These are phyloP conservation scores for Glarea lozoyensis DNA, from an alignment of 495 filamentous ascomycete species.

Conservation along the genomic window DNA sequence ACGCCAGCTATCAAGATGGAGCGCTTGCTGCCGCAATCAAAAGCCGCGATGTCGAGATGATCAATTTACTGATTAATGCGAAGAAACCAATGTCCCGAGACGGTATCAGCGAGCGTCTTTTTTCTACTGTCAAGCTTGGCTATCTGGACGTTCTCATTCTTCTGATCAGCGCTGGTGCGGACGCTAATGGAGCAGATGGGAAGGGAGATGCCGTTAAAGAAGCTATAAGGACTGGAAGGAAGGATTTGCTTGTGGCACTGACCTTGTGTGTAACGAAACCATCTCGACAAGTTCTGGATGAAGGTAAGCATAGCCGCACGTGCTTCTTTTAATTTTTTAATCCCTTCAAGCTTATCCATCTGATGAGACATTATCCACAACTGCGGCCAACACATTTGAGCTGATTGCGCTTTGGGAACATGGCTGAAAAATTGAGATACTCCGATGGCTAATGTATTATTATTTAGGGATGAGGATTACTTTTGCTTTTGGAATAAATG, in stretches of 20 bases:
- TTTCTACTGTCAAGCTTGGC: not conserved
- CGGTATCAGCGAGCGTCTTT: not conserved
- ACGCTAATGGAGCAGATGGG: constrained; percentile 2
- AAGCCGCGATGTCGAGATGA: not conserved
- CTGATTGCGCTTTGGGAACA: too few species aligned
- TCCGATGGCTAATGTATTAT: too few species aligned
- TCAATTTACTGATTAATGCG: not conserved
- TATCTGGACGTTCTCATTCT: not conserved
- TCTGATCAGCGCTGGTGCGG: not conserved
- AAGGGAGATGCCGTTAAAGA: constrained; percentile 3
- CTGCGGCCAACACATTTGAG: too few species aligned
- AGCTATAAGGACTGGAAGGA: not conserved
- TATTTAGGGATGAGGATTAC: too few species aligned
- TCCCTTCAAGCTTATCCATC: too few species aligned
- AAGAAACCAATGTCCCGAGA: not conserved
- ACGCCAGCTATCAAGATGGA: not conserved
- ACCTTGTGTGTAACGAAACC: constrained; percentile 1
- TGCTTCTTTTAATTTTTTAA: too few species aligned
- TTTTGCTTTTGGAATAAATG: too few species aligned
- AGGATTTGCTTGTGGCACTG: not conserved
- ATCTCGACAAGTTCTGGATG: not conserved
- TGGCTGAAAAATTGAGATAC: too few species aligned
- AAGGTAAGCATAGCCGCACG: too few species aligned
- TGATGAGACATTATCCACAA: too few species aligned
- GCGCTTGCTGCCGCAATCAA: not conserved